A percentile compares a stretch with the other conserved stretches of the same genome.
Evolutionary conservation across 2,329 filamentous ascomycete genomes (phyloP).

Genomic region (Akanthomyces lecanii): DNA sequence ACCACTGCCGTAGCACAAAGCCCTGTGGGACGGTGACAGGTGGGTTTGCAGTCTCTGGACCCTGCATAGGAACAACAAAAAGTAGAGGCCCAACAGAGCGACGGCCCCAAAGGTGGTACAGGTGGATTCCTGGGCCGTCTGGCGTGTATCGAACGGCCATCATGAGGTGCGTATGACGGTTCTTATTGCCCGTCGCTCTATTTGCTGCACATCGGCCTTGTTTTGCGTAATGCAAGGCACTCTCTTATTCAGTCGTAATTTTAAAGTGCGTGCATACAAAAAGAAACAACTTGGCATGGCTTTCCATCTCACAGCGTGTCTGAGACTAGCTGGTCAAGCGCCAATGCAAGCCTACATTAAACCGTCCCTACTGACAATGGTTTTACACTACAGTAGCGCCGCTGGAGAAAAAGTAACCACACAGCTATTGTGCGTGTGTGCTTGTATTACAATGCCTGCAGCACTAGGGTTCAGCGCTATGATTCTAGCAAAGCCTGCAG

Average conservation of each 20-base stretch:
- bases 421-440: background rate
- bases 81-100: background rate
- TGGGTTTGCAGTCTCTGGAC: constrained; percentile 3
- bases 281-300: background rate
- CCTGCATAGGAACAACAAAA: background rate
- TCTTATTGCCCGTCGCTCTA: background rate
- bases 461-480: constrained; percentile 12
- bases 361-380: background rate
- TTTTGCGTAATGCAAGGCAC: background rate
- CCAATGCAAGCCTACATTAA: background rate
- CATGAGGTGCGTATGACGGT: background rate
- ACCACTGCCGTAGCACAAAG: background rate
- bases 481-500: background rate
- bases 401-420: background rate
- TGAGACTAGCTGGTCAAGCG: background rate
- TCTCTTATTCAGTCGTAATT: constrained; percentile 1
- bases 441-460: background rate
- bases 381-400: background rate
- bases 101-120: constrained; percentile 2
- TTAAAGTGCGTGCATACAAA: constrained; percentile 9
- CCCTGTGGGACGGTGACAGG: constrained; percentile 1
- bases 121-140: background rate
- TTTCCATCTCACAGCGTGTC: constrained; percentile 1
- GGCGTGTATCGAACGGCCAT: background rate
- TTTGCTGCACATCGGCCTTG: background rate